Evolutionary conservation across 805 yeast genomes (phyloP), one percentile per base, ranked within the genome.

Genomic region (Wickerhamomyces pijperi): DNA sequence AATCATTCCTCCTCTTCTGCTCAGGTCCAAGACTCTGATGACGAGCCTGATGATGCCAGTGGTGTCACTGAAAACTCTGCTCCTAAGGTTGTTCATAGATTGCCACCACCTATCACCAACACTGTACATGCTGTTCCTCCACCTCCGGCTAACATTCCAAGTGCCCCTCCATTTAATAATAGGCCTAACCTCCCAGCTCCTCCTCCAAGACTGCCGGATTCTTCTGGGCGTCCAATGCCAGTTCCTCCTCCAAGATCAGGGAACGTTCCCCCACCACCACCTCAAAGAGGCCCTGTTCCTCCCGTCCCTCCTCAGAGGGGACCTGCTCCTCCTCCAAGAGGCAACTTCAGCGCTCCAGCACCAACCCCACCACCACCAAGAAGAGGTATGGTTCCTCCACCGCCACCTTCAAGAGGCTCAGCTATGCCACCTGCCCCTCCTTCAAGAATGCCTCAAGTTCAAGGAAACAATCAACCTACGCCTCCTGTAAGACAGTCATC

Each of bases 351-450:
- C 18, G 34, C 31, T 29, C 19, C 37, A 4, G 17, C 37, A 5
- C 40, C 44, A 16, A 12, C n/a, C 29, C 46, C 46, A 16, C 45
- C 42, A 8, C 44, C 48, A 3, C 48, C 48, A 3, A 42, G 44
- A n/a, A 39, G 41, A 33, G 39, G 32, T 17, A 35, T 20, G 23
- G 36, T 29, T 18, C 40, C 49, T 21, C 40, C 42, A n/a, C 20
- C 31, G 9, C 51, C 53, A 6, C 36, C 50, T 16, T 43, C 50
- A 37, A 38, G 45, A 41, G 41, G 42, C 4, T 48, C 47, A 19
- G 46, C 42, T 17, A 47, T 46, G 4, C 50, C 47, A 7, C 53
- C 54, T n/a, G 50, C 50, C 17, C 55, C 54, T 12, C 54, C 54
- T 17, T 42, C 54, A 31, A 43, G 49, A 42, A 39, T 46, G 18